Base-by-base conservation (phyloP, 495 filamentous ascomycete species). In the Endocarpon pusillum region DNA sequence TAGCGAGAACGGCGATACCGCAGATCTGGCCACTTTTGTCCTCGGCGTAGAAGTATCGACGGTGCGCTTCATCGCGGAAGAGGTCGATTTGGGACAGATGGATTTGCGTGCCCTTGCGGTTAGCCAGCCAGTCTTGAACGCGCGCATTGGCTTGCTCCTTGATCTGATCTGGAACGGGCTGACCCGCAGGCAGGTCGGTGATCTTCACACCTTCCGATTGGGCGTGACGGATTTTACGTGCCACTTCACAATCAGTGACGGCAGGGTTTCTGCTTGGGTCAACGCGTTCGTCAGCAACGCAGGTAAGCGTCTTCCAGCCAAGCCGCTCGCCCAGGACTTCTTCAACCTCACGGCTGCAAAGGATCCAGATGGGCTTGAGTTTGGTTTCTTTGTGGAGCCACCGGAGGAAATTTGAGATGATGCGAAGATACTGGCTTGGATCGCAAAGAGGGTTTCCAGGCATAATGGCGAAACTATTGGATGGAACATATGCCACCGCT, bases 381-480 rank as follows among this genome's bases (percentile, higher is more conserved):
- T 75, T 70, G 46, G 71, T 71, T 34, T 74, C 70, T 35, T 74
- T 80, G n/a, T 54, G 55, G 39, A 89, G 55, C 62, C 69, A 72
- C 38, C 72, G 68, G 18, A 92, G 58, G 58, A 78, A 92, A 14
- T 69, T 65, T 7, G 64, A 62, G 46, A 84, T 75, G 20, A 81
- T 73, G 26, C 71, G 66, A 15, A 57, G 49, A 52, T 80, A 82
- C 48, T 92, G 82, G 4, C 60, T 61, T 1, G 61, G 41, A 36
- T 85, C 79, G 52, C 82, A 89, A 0, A 84, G 65, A 0, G 83
- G 82, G 45, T 87, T 73, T 22, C 83, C 81, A 40, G 85, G 78
- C 15, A 84, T 73, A 25, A 89, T 73, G 7, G 69, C 79, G 42
- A 75, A 81, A 42, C 64, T 73, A 51, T 71, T 67, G 43, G 75